Evolutionary conservation across 176 grass and related monocot genomes (phyloP).

Genomic region (Triticum urartu): DNA sequence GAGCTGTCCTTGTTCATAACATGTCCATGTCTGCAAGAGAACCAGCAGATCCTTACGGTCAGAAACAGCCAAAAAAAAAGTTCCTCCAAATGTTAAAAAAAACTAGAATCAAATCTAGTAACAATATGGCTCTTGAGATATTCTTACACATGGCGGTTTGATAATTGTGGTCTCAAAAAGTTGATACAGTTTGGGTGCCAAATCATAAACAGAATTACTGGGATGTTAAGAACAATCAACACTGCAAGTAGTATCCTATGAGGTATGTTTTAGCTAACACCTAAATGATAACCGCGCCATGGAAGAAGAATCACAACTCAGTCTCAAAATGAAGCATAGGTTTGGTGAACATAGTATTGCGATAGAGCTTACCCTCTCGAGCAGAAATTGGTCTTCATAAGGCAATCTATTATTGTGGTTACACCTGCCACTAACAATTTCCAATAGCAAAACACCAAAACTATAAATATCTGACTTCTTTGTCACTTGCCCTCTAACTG

Average conservation of each 20-base stretch:
- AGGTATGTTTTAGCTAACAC: conserved; percentile 8
- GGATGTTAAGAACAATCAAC: background rate
- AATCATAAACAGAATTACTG: background rate
- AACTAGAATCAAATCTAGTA: background rate
- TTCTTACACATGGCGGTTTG: background rate
- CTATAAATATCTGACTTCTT: conserved; percentile 91
- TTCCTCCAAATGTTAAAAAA: background rate
- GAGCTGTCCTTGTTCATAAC: conserved; percentile 55
- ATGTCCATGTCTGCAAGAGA: conserved; percentile 61
- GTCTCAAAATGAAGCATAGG: conserved; percentile 13
- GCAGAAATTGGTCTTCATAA: conserved; percentile 76
- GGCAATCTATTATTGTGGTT: conserved; percentile 75
- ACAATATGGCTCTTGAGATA: background rate
- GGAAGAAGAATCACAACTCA: background rate
- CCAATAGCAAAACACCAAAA: conserved; percentile 79
- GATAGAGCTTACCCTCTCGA: conserved; percentile 64
- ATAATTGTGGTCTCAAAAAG: background rate
- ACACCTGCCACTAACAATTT: conserved; percentile 81
- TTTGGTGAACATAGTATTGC: conserved; percentile 8
- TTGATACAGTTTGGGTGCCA: background rate
- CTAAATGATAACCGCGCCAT: conserved; percentile 7
- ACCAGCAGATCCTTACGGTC: conserved; percentile 13
- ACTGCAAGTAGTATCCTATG: background rate
- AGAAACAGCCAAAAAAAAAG: background rate
- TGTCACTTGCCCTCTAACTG: conserved; percentile 75